Evolutionary conservation across 345 rosid species (phyloP).

Genomic region (Sonneratia caseolaris): DNA sequence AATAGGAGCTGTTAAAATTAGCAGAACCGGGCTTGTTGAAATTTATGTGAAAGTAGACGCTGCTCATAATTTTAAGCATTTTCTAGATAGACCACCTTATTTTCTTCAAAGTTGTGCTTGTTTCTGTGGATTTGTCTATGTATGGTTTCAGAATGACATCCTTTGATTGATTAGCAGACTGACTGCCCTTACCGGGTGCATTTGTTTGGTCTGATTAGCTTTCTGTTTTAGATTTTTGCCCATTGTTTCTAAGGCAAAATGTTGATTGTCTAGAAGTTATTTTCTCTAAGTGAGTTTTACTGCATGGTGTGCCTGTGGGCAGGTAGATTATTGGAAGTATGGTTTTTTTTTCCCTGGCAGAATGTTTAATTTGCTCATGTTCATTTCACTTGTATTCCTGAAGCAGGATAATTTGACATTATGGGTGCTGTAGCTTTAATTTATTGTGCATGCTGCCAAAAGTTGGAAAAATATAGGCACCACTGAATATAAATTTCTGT

Average conservation of each 20-base stretch:
- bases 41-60: no score
- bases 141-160: background rate
- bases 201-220: background rate
- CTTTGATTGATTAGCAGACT: background rate
- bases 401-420: background rate
- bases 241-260: background rate
- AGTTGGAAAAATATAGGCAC: background rate
- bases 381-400: background rate
- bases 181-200: background rate
- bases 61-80: no score
- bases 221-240: background rate
- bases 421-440: background rate
- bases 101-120: background rate
- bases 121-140: background rate
- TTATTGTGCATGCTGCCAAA: background rate
- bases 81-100: background rate
- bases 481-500: background rate
- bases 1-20: background rate
- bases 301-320: background rate
- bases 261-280: background rate
- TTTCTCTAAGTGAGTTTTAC: background rate
- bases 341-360: background rate
- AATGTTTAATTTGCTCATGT: background rate
- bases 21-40: no score
- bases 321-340: background rate